Conservation (phyloP, 371 early-diverging fungal species). For the Actinomucor elegans region DNA sequence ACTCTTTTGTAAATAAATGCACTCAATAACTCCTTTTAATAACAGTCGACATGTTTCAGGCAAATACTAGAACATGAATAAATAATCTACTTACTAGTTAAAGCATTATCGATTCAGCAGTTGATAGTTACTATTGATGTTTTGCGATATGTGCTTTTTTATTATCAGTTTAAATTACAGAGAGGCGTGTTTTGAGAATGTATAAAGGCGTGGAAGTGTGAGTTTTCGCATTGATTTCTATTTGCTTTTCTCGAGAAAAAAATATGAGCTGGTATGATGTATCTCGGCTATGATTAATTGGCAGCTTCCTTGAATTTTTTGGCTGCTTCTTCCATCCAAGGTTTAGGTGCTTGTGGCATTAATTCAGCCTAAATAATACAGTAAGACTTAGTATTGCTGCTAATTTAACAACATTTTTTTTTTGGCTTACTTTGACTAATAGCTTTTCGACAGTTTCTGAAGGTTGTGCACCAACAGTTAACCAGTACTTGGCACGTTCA, state of each 20-base stretch:
- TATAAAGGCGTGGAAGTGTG: no score
- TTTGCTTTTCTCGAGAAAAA: neutral
- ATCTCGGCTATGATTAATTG: constrained; percentile 2
- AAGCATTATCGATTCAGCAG: no score
- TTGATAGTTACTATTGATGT: no score
- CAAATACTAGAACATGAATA: neutral
- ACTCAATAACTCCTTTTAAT: neutral
- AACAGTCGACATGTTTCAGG: no score
- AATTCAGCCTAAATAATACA: constrained; percentile 55
- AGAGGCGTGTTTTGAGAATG: no score
- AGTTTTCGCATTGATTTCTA: neutral
- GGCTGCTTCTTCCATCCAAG: constrained; percentile 56
- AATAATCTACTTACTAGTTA: no score
- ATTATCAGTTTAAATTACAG: no score
- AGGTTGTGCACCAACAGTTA: constrained; percentile 94
- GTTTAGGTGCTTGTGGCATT: constrained; percentile 58
- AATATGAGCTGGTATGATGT: constrained; percentile 5
- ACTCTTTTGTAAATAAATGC: neutral
- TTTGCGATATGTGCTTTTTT: no score
- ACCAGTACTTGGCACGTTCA: constrained; percentile 95
- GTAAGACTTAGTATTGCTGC: neutral
- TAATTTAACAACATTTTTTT: neutral
- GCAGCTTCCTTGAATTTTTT: constrained; percentile 24
- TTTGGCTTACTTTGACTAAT: constrained; percentile 77
- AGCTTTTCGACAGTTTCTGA: constrained; percentile 84